Percentiles rank a stretch among this genome's conserved stretches.
Conservation (phyloP, 169 alveolate species). For the Toxoplasma gondii region DNA sequence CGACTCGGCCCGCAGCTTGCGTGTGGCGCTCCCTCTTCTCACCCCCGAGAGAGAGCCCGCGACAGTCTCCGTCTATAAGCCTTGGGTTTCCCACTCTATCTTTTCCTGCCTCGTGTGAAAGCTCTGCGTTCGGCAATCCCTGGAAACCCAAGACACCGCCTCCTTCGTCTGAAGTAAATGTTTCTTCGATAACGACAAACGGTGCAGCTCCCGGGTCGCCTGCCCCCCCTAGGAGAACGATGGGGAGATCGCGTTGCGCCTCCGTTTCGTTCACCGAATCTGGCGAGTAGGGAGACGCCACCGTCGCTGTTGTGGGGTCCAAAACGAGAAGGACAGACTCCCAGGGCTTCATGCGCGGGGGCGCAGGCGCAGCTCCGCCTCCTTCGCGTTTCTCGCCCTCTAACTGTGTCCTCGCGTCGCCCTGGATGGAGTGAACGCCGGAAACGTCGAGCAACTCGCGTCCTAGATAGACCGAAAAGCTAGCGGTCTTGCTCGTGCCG, state of each 20-base stretch:
- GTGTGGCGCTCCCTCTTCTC: neutral
- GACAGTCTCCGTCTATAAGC: neutral
- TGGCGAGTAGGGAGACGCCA: neutral
- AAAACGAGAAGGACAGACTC: neutral
- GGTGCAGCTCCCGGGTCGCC: slow-evolving; percentile 36
- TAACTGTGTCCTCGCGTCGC: neutral
- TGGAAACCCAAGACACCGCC: neutral
- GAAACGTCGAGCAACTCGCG: neutral
- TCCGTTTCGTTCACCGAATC: neutral
- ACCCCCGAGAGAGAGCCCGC: neutral
- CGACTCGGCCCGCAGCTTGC: neutral
- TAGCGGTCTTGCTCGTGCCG: slow-evolving; percentile 17
- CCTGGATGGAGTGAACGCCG: neutral
- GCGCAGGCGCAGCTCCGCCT: neutral
- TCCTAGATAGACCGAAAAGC: neutral
- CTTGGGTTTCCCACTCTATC: neutral
- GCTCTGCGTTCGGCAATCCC: no score
- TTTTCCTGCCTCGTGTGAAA: no score
- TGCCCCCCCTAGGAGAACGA: slow-evolving; percentile 24
- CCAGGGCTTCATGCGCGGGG: neutral
- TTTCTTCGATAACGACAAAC: neutral
- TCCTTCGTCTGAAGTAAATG: neutral
- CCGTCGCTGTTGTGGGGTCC: neutral
- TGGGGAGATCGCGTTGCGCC: neutral
- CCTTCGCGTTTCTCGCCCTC: neutral